Evolutionary conservation across 2,329 filamentous ascomycete genomes (phyloP).

Genomic region (Chaetomium sp.): DNA sequence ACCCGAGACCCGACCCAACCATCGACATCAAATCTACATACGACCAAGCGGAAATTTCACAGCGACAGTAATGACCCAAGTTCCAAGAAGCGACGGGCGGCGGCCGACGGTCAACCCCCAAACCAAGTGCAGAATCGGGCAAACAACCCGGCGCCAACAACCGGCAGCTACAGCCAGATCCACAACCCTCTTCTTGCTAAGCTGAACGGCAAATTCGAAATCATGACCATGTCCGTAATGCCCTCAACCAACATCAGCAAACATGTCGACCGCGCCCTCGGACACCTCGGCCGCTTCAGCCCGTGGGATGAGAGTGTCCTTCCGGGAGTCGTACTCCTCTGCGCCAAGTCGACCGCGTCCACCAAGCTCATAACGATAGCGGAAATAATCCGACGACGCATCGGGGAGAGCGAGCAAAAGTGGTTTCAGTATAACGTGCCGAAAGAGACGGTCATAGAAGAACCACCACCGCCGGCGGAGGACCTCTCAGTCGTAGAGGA

Average conservation of each 20-base stretch:
- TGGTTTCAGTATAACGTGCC: slow-evolving; percentile 63
- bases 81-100: slow-evolving; percentile 34
- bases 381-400: slow-evolving; percentile 64
- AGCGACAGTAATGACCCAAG: slow-evolving; percentile 17
- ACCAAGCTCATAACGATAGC: slow-evolving; percentile 69
- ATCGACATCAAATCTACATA: background rate
- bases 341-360: slow-evolving; percentile 54
- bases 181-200: slow-evolving; percentile 48
- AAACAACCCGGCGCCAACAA: slow-evolving; percentile 24
- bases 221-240: slow-evolving; percentile 58
- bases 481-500: slow-evolving; percentile 44
- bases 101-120: slow-evolving; percentile 7
- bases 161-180: slow-evolving; percentile 38
- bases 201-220: slow-evolving; percentile 51
- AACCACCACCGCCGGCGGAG: slow-evolving; percentile 32
- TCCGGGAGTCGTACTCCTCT: slow-evolving; percentile 49
- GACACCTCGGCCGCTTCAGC: slow-evolving; percentile 47
- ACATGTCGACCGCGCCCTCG: slow-evolving; percentile 50
- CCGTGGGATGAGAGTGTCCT: slow-evolving; percentile 33
- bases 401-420: slow-evolving; percentile 49
- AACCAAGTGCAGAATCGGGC: slow-evolving; percentile 16
- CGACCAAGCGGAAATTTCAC: slow-evolving; percentile 30
- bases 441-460: slow-evolving; percentile 49
- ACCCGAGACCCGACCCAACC: background rate
- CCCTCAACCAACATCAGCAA: slow-evolving; percentile 63